phyloP scores from a whole-genome alignment of 805 yeast species.

The Pichia nanzhaoensis region DNA sequence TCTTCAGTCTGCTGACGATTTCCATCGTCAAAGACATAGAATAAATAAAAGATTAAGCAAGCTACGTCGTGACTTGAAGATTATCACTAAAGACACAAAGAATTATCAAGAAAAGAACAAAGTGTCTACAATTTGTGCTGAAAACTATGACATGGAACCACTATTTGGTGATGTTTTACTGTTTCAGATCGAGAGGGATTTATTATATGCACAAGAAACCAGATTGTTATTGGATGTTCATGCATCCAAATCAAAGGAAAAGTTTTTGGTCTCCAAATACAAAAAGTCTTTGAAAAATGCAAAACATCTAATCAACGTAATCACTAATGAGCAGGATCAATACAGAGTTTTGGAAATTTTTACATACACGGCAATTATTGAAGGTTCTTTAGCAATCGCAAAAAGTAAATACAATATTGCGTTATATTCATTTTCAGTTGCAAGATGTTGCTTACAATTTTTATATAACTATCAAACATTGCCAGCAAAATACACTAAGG shows the following conservation, averaged over 20 bases:
- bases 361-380: conserved; percentile 31
- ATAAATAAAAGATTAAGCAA: conserved; percentile 54
- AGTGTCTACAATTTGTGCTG: conserved; percentile 38
- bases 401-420: conserved; percentile 53
- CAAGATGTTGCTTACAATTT: conserved; percentile 55
- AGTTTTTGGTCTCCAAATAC: conserved; percentile 55
- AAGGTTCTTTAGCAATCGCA: conserved; percentile 39
- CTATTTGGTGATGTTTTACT: conserved; percentile 55
- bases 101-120: conserved; percentile 46
- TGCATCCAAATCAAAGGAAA: conserved; percentile 39
- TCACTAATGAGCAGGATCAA: conserved; percentile 34
- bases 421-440: conserved; percentile 46
- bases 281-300: conserved; percentile 51
- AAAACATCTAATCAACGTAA: conserved; percentile 36
- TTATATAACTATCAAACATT: conserved; percentile 32
- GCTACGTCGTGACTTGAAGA: conserved; percentile 55
- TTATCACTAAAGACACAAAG: conserved; percentile 63
- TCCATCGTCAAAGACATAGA: conserved; percentile 56
- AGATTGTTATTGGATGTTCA: conserved; percentile 48
- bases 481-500: conserved; percentile 24
- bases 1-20: conserved; percentile 64
- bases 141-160: conserved; percentile 44
- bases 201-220: conserved; percentile 61
- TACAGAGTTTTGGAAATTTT: conserved; percentile 27
- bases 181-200: conserved; percentile 69